Conservation (phyloP, 139 green algal genomes). For the Spirogloea muscicola region DNA sequence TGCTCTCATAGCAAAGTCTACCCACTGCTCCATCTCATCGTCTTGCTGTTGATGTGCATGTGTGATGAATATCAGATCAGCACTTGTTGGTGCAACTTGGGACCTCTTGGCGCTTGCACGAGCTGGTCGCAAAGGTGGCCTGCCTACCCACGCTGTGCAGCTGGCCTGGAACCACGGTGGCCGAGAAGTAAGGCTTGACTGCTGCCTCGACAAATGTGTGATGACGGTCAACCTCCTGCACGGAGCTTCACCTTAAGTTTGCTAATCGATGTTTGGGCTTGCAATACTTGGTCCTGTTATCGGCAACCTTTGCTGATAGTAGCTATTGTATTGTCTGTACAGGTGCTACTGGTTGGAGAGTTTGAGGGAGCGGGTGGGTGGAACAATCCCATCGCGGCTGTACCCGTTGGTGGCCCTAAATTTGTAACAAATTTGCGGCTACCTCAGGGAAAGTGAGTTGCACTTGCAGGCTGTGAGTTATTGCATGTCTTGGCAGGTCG, state of each 20-base stretch:
- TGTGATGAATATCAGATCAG: background rate
- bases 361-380: conserved; percentile 8
- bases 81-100: conserved; percentile 18
- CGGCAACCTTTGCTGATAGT: too few relatives aligned
- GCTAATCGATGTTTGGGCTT: too few relatives aligned
- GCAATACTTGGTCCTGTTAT: too few relatives aligned
- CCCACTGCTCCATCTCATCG: too few relatives aligned
- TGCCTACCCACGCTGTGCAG: conserved; percentile 15
- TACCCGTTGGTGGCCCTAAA: conserved; percentile 1
- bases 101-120: conserved; percentile 4
- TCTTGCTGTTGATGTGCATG: too few relatives aligned
- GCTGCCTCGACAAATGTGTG: too few relatives aligned
- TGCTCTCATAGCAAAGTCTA: too few relatives aligned
- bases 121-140: background rate
- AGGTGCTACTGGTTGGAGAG: conserved; percentile 26
- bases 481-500: too few relatives aligned
- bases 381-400: conserved; percentile 10
- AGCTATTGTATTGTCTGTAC: background rate
- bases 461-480: too few relatives aligned
- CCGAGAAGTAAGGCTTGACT: conserved; percentile 21
- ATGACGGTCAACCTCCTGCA: too few relatives aligned
- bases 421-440: conserved; percentile 11
- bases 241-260: too few relatives aligned
- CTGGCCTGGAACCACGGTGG: conserved; percentile 33
- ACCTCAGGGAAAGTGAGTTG: conserved; percentile 15